Percentiles rank a stretch among this genome's conserved stretches.
phyloP scores from a whole-genome alignment of 495 filamentous ascomycete genomes.

The Neurospora tetrasperma region DNA sequence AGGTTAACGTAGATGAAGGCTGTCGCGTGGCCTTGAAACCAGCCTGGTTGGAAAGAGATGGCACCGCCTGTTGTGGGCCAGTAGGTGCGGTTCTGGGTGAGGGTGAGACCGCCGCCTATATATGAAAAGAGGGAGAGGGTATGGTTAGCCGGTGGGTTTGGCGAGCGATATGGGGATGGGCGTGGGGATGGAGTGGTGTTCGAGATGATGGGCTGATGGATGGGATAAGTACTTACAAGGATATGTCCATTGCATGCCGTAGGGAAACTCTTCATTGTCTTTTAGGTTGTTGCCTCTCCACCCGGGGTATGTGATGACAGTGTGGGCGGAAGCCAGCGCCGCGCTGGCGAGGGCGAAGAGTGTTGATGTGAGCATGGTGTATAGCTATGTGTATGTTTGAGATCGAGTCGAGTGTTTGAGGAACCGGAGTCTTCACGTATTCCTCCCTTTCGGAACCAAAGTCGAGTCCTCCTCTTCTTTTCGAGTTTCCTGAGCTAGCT shows the following conservation, averaged over 20 bases:
- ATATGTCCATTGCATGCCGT: conserved; percentile 97
- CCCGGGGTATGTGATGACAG: conserved; percentile 82
- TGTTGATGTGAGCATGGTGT: conserved; percentile 40
- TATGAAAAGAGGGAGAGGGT: not conserved
- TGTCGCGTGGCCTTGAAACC: conserved; percentile 83
- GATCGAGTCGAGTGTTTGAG: not conserved
- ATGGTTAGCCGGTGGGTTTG: conserved; percentile 6
- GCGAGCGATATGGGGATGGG: not conserved
- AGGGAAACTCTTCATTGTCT: conserved; percentile 70
- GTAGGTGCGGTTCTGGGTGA: conserved; percentile 73
- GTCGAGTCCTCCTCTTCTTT: not conserved
- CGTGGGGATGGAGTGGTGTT: not conserved
- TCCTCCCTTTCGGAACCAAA: not conserved
- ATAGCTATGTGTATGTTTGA: conserved; percentile 18
- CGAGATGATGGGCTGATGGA: not conserved
- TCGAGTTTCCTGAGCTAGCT: not conserved
- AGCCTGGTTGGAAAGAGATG: conserved; percentile 77
- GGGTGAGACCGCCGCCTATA: conserved; percentile 74
- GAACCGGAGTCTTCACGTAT: not conserved
- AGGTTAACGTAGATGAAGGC: conserved; percentile 93
- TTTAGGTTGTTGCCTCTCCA: conserved; percentile 91
- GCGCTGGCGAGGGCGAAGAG: conserved; percentile 39
- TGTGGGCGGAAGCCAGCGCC: conserved; percentile 62
- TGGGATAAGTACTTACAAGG: conserved; percentile 59
- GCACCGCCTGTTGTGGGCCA: conserved; percentile 88